Evolutionary conservation across 73 alveolate species (phyloP).

Genomic region (Breviolum minutum): DNA sequence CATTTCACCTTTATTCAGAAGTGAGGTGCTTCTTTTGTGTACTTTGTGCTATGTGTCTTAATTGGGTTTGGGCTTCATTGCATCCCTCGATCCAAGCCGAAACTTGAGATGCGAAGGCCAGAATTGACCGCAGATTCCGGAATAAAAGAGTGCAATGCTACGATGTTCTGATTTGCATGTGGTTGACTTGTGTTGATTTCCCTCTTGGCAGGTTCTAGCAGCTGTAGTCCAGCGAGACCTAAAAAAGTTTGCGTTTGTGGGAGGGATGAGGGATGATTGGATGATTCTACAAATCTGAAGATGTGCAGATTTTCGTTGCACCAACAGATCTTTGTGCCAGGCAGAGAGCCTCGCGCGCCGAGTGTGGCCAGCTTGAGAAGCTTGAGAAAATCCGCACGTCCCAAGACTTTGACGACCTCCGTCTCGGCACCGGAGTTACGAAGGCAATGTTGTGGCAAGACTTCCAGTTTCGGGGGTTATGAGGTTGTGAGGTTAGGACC

Average conservation of each 20-base stretch:
- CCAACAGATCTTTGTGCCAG: no score
- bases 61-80: constrained; percentile 35
- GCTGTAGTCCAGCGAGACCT: not conserved
- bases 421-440: constrained; percentile 14
- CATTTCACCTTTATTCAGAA: not conserved
- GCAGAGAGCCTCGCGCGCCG: not conserved
- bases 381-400: not conserved
- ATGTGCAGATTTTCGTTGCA: no score
- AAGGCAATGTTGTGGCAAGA: not conserved
- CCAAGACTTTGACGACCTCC: not conserved
- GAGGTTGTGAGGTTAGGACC: no score
- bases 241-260: no score
- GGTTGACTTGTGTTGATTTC: not conserved
- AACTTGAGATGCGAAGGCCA: constrained; percentile 31
- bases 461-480: no score
- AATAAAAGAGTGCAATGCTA: no score
- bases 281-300: no score
- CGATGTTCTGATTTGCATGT: no score
- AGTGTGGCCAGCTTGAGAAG: not conserved
- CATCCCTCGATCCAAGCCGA: not conserved
- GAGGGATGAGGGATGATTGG: no score
- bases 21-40: constrained; percentile 18
- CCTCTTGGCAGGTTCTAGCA: not conserved
- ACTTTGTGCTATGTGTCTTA: constrained; percentile 16
- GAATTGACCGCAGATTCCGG: not conserved